These are phyloP conservation scores for Beauveria sp. DNA, from an alignment of 2,329 filamentous ascomycete genomes.

Conservation along the genomic window DNA sequence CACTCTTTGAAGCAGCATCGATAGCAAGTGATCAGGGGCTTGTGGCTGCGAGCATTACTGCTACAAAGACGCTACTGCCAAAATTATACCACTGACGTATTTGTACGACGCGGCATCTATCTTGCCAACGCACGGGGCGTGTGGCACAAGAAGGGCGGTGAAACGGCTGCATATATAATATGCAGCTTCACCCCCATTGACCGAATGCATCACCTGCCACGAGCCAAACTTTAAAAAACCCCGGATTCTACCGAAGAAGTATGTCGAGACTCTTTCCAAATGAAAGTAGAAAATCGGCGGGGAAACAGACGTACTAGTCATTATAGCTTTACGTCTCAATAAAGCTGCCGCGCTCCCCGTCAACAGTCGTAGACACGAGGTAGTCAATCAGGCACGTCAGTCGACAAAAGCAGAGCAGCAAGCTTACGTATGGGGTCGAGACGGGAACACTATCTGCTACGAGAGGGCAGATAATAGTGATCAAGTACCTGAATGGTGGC, in stretches of 20 bases:
- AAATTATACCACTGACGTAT: no score
- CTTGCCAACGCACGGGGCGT: no score
- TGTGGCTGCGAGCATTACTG: not conserved
- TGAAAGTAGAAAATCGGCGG: not conserved
- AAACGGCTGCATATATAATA: not conserved
- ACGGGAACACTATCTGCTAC: no score
- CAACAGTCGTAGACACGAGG: not conserved
- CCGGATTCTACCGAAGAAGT: no score
- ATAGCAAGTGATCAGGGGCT: not conserved
- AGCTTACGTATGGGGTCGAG: no score
- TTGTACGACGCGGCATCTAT: no score
- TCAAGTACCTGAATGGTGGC: no score
- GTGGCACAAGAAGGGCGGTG: not conserved
- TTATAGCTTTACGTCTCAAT: not conserved
- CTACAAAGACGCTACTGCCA: not conserved
- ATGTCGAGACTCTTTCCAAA: no score
- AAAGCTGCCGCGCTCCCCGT: not conserved
- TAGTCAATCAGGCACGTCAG: slow-evolving; percentile 69
- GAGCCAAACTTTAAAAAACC: no score
- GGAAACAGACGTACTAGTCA: not conserved
- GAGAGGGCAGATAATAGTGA: no score
- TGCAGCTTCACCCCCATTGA: no score
- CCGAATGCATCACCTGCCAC: no score
- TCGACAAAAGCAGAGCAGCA: slow-evolving; percentile 29
- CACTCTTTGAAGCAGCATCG: not conserved